Evolutionary conservation across 2,329 filamentous ascomycete species (phyloP), one percentile per base, ranked within the genome.

Genomic region (Hypoxylon sp.): DNA sequence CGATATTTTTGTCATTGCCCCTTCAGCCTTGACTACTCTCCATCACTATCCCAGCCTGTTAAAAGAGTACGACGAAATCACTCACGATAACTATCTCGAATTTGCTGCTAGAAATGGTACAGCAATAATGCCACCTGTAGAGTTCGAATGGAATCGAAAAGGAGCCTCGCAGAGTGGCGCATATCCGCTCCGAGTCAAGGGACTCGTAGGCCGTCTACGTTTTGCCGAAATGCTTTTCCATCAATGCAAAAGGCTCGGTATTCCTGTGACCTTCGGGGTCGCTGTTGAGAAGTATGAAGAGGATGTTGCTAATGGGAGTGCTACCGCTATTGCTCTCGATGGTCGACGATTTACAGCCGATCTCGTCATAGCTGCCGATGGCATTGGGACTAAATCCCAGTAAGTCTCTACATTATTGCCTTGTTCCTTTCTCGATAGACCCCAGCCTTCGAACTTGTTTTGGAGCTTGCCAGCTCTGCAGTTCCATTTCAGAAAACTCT

Each of bases 281-380:
- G 54, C 65, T 8, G 30, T 67, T 14, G 51, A 69, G 13, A 27
- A 53, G n/a, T 74, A 74, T 40, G 63, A 73, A 49, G 72, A 74
- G 56, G 66, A 73, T 22, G 57, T 30, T 8, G 11, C 17, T 3
- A 55, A 68, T 14, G 61, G 56, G 1, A 69, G 53, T 5, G 74
- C 75, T 5, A 61, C 66, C 2, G 75, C 74, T 20, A 30, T 72
- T 13, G 59, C 76, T 6, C 56, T 70, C 0, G 68, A 66, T 22
- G 71, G 73, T 1, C 66, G 75, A 17, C 66, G 57, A 6, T 60
- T 75, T 4, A 72, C 73, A 1, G 76, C 76, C 20, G 77, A 79
- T 27, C 63, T 79, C 6, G 68, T 79, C 1, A 67, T 79, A 44
- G 76, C 77, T 6, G 76, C 77, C 2, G 78, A 79, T 54, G 77